Conservation (phyloP, 495 filamentous ascomycete species). For the Zalerion maritima region DNA sequence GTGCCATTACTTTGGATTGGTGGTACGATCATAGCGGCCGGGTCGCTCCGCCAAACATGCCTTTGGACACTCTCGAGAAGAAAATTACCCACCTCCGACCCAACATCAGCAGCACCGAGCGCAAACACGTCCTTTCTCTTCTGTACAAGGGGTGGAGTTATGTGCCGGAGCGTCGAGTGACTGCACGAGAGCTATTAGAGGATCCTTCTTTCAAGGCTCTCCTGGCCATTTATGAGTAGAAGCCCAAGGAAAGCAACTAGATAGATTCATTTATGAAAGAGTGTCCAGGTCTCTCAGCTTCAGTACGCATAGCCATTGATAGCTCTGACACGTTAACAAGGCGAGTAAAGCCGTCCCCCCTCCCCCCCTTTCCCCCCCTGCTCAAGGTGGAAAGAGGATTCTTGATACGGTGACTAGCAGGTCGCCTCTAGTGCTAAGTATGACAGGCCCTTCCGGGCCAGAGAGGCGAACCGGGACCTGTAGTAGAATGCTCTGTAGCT, state of each 20-base stretch:
- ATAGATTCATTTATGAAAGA: too few relatives aligned
- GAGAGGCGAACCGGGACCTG: too few relatives aligned
- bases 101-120: slow-evolving; percentile 11
- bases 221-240: slow-evolving; percentile 10
- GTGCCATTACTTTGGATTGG: slow-evolving; percentile 5
- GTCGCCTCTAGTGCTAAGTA: too few relatives aligned
- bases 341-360: too few relatives aligned
- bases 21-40: slow-evolving; percentile 13
- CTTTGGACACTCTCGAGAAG: slow-evolving; percentile 7
- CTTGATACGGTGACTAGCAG: too few relatives aligned
- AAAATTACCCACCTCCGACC: slow-evolving; percentile 9
- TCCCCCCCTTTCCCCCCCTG: too few relatives aligned
- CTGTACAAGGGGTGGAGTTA: slow-evolving; percentile 14
- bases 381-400: too few relatives aligned
- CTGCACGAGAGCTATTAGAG: slow-evolving; percentile 13
- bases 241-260: background rate
- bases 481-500: too few relatives aligned
- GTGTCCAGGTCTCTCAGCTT: too few relatives aligned
- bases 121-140: slow-evolving; percentile 12
- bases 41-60: slow-evolving; percentile 1
- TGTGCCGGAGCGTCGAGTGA: slow-evolving; percentile 10
- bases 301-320: too few relatives aligned
- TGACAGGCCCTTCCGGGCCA: too few relatives aligned
- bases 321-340: too few relatives aligned
- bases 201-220: slow-evolving; percentile 15